Evolutionary conservation across 371 early-diverging fungal genomes (phyloP).

Genomic region (Capniomyces stellatus): DNA sequence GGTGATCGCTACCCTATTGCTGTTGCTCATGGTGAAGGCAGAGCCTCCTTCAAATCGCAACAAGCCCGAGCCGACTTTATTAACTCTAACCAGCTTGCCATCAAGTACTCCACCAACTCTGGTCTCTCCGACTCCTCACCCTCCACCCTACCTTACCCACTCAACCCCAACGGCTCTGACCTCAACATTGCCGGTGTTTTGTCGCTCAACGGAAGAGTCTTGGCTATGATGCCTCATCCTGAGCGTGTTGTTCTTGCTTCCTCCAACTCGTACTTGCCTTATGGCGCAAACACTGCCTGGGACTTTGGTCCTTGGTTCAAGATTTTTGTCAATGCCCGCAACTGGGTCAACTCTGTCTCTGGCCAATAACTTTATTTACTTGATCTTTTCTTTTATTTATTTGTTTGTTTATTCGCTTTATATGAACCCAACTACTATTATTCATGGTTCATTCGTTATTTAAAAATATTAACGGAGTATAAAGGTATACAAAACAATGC

Average conservation of each 20-base stretch:
- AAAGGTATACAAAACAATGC: too few species aligned
- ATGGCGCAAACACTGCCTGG: constrained; percentile 33
- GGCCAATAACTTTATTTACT: too few species aligned
- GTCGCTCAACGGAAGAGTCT: constrained; percentile 68
- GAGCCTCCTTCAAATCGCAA: constrained; percentile 46
- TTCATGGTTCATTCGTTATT: too few species aligned
- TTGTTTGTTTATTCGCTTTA: background rate
- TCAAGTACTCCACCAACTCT: constrained; percentile 72
- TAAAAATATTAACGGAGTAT: too few species aligned
- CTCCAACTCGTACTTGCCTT: constrained; percentile 74
- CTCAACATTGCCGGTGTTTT: constrained; percentile 66
- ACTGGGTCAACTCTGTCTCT: constrained; percentile 45
- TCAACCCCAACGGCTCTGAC: constrained; percentile 90
- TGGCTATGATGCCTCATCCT: constrained; percentile 96
- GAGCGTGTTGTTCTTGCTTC: constrained; percentile 73
- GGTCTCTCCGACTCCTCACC: constrained; percentile 6
- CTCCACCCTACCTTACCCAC: constrained; percentile 49
- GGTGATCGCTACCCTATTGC: constrained; percentile 82
- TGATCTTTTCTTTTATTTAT: background rate
- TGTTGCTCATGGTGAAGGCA: constrained; percentile 93
- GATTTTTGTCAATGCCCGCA: constrained; percentile 63
- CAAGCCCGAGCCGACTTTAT: constrained; percentile 27
- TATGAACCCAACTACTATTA: too few species aligned
- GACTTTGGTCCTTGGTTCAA: constrained; percentile 68
- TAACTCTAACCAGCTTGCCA: constrained; percentile 33